These are phyloP conservation scores for Kluyveromyces siamensis DNA, from an alignment of 805 yeast genomes.

Conservation along the genomic window DNA sequence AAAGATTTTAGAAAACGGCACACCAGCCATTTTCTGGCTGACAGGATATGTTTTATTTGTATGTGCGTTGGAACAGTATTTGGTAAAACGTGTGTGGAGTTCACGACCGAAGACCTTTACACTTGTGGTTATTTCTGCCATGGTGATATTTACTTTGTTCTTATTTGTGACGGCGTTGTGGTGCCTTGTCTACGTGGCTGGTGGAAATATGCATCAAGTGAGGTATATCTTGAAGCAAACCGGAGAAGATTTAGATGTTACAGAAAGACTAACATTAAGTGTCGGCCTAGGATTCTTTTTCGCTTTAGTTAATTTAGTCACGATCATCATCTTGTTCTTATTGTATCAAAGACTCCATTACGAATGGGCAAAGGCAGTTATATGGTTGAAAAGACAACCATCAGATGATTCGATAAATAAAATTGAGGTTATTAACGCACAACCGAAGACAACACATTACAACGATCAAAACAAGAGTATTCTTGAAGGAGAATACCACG, in stretches of 20 bases:
- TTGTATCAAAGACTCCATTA: conserved; percentile 1
- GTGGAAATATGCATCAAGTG: conserved; percentile 1
- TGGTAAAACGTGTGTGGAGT: conserved; percentile 1
- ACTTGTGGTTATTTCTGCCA: background rate
- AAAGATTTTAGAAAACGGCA: background rate
- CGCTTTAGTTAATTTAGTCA: background rate
- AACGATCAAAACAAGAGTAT: background rate
- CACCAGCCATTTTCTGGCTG: background rate
- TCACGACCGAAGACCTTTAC: background rate
- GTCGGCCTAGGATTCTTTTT: background rate
- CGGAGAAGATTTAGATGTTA: background rate
- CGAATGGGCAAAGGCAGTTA: conserved; percentile 2
- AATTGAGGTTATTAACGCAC: no score
- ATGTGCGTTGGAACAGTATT: background rate
- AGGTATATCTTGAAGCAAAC: background rate
- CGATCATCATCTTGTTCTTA: background rate
- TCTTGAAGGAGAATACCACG: background rate
- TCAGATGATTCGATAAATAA: background rate
- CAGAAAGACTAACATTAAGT: background rate
- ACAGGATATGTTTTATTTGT: background rate
- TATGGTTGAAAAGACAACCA: background rate
- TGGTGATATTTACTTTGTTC: background rate
- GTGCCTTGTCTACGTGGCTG: background rate
- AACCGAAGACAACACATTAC: background rate
- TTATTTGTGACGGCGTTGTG: background rate